These are phyloP conservation scores for Camellia japonica DNA, from an alignment of 148 eudicot species.

Conservation along the genomic window DNA sequence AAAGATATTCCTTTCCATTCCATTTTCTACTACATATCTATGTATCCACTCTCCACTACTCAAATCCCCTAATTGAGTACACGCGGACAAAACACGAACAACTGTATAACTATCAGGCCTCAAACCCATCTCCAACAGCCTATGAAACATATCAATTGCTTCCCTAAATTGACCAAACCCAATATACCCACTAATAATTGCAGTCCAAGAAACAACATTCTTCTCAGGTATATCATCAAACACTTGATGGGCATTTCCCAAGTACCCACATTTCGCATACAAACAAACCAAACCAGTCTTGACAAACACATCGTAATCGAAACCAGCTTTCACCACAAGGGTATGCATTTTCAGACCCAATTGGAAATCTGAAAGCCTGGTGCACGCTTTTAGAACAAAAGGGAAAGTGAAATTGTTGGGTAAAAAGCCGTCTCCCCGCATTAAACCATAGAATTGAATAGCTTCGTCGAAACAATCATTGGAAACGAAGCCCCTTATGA, in stretches of 20 bases:
- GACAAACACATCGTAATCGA: constrained; percentile 10
- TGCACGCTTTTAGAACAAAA: constrained; percentile 9
- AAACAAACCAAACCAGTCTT: constrained; percentile 16
- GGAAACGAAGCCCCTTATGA: constrained; percentile 12
- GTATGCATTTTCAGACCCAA: constrained; percentile 7
- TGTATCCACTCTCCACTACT: constrained; percentile 7
- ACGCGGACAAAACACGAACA: background rate
- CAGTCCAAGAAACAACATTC: constrained; percentile 14
- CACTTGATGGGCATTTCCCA: constrained; percentile 4
- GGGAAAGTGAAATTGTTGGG: constrained; percentile 16
- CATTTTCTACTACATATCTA: background rate
- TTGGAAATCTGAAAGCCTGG: constrained; percentile 3
- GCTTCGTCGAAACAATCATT: background rate
- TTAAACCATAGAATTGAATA: constrained; percentile 1
- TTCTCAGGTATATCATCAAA: constrained; percentile 11
- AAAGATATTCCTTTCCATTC: constrained; percentile 12
- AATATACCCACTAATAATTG: constrained; percentile 13
- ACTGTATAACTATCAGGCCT: constrained; percentile 15
- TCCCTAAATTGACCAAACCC: background rate
- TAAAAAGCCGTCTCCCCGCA: constrained; percentile 6
- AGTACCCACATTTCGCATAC: constrained; percentile 9
- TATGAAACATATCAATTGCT: constrained; percentile 3
- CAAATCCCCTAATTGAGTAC: constrained; percentile 8
- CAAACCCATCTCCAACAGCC: constrained; percentile 17
- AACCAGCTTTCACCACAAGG: constrained; percentile 4